A percentile compares a stretch with the other conserved stretches of the same genome.
These are phyloP conservation scores for Debaryomyces hansenii DNA, from an alignment of 805 yeast species.

Conservation along the genomic window DNA sequence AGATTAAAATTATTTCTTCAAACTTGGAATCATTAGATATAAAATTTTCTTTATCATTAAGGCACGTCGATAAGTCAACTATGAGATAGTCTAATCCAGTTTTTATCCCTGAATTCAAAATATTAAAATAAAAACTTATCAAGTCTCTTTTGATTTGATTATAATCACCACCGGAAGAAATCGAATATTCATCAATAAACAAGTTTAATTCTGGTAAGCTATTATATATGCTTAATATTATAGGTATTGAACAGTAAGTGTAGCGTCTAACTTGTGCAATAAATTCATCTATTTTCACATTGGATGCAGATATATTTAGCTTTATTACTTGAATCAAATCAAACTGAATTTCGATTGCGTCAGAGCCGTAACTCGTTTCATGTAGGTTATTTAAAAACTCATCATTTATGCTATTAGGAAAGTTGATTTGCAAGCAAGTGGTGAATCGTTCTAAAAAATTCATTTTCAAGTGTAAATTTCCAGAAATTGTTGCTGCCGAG, in stretches of 20 bases:
- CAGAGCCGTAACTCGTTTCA: constrained; percentile 8
- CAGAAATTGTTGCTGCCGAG: constrained; percentile 4
- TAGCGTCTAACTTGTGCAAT: constrained; percentile 8
- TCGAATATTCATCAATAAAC: constrained; percentile 6
- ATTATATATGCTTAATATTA: constrained; percentile 7
- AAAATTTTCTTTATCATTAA: constrained; percentile 1
- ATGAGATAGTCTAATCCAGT: constrained; percentile 7
- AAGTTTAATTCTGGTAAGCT: constrained; percentile 2
- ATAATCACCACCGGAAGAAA: constrained; percentile 1
- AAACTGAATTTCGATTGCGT: constrained; percentile 10
- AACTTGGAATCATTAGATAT: neutral
- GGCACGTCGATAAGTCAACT: constrained; percentile 5
- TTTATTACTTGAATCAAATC: constrained; percentile 9
- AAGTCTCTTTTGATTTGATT: constrained; percentile 1
- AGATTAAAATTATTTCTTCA: neutral
- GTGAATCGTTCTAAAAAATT: constrained; percentile 4
- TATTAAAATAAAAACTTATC: constrained; percentile 4
- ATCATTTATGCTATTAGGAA: constrained; percentile 1
- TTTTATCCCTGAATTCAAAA: constrained; percentile 3
- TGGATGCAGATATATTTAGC: neutral
- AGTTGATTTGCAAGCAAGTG: constrained; percentile 8
- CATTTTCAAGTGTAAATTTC: neutral
- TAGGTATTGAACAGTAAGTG: constrained; percentile 8
- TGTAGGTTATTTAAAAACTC: neutral
- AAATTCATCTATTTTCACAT: constrained; percentile 6